Conservation (phyloP, 352 stramenopile genomes). For the Phytophthora podocarpi region DNA sequence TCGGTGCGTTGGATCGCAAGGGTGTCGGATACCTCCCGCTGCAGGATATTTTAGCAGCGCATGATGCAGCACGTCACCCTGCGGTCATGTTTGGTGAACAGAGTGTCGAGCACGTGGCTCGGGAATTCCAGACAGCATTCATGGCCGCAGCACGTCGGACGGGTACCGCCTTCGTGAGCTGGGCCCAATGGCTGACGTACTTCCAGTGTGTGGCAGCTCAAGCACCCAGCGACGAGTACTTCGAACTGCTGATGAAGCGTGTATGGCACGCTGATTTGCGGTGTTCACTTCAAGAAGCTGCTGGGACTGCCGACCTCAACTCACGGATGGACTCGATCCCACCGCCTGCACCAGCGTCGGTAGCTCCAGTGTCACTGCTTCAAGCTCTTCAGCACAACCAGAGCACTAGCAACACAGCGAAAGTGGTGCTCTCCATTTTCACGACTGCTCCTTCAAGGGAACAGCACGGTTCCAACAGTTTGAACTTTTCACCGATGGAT, state of each 20-base stretch:
- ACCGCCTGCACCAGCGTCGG: constrained; percentile 3
- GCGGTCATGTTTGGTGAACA: constrained; percentile 79
- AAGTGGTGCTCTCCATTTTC: constrained; percentile 40
- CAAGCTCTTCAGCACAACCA: constrained; percentile 60
- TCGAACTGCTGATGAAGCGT: constrained; percentile 73
- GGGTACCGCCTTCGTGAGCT: constrained; percentile 58
- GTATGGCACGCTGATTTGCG: constrained; percentile 62
- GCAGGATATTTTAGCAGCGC: constrained; percentile 48
- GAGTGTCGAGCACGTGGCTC: constrained; percentile 51
- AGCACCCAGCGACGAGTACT: constrained; percentile 76
- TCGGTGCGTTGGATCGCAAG: constrained; percentile 68
- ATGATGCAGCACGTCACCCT: constrained; percentile 63
- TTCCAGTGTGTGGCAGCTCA: constrained; percentile 78
- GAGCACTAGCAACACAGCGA: constrained; percentile 18
- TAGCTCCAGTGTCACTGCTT: constrained; percentile 48
- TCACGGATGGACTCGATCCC: constrained; percentile 8
- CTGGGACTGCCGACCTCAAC: constrained; percentile 13
- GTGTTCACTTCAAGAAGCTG: constrained; percentile 43
- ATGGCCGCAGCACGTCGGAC: constrained; percentile 37
- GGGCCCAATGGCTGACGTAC: constrained; percentile 76
- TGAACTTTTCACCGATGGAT: constrained; percentile 12
- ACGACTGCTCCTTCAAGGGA: constrained; percentile 28
- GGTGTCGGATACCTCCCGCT: constrained; percentile 63
- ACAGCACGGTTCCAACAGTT: constrained; percentile 17
- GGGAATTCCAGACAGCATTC: constrained; percentile 66